Conservation (phyloP, 306 rosid species). For the Glycine latifolia region DNA sequence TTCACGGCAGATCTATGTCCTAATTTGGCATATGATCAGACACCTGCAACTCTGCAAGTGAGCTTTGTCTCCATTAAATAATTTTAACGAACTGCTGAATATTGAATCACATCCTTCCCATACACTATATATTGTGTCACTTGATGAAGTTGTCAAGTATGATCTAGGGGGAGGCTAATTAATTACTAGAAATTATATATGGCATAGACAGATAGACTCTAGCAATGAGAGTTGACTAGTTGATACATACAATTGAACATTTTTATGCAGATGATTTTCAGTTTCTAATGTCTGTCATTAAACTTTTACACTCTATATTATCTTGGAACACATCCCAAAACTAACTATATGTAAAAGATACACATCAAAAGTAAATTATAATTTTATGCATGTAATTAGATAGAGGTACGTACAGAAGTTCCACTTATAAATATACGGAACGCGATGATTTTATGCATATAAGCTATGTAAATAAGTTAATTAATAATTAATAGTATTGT, state of each 20-base stretch:
- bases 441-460: too few relatives aligned
- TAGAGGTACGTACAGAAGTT: too few relatives aligned
- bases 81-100: background rate
- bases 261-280: background rate
- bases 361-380: too few relatives aligned
- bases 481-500: too few relatives aligned
- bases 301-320: background rate
- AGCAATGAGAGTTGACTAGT: background rate
- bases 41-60: conserved; percentile 24
- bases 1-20: background rate
- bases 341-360: too few relatives aligned
- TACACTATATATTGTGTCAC: background rate
- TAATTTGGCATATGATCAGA: background rate
- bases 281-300: background rate
- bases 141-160: background rate
- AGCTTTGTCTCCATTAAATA: background rate
- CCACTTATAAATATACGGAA: too few relatives aligned
- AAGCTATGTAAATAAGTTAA: too few relatives aligned
- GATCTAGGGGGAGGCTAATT: background rate
- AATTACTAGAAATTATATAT: background rate
- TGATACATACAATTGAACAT: background rate
- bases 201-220: background rate
- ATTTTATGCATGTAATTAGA: too few relatives aligned
- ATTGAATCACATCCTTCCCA: background rate
- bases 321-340: too few relatives aligned